These are phyloP conservation scores for Phytophthora citrophthora DNA, from an alignment of 352 stramenopile genomes.

Conservation along the genomic window DNA sequence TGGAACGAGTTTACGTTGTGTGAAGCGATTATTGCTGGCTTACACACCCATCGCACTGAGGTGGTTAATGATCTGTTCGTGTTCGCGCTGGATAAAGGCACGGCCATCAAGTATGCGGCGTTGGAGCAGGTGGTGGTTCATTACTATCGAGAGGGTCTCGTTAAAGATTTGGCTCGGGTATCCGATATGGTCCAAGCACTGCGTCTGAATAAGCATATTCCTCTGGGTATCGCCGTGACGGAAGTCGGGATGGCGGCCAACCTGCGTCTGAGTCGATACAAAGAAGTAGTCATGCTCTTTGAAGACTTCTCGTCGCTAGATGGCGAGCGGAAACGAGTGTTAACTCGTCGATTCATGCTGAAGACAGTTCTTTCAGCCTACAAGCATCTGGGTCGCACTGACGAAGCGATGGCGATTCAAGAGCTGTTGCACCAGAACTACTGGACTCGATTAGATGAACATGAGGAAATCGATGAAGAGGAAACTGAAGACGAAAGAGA, in stretches of 20 bases:
- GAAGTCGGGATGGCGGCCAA: slow-evolving; percentile 83
- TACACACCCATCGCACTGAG: slow-evolving; percentile 52
- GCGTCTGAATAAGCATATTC: slow-evolving; percentile 79
- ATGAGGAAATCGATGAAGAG: background rate
- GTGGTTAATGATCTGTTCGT: slow-evolving; percentile 70
- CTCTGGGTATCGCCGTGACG: slow-evolving; percentile 70
- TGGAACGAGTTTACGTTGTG: slow-evolving; percentile 74
- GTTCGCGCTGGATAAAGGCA: slow-evolving; percentile 63
- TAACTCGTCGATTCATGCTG: slow-evolving; percentile 67
- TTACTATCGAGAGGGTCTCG: slow-evolving; percentile 71
- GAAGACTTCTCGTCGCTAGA: slow-evolving; percentile 75
- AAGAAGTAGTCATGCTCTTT: slow-evolving; percentile 74
- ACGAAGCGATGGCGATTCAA: slow-evolving; percentile 73
- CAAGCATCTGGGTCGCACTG: slow-evolving; percentile 47
- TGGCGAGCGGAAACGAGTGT: slow-evolving; percentile 62
- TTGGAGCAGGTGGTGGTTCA: slow-evolving; percentile 75
- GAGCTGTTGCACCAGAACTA: slow-evolving; percentile 52
- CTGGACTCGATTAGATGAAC: slow-evolving; percentile 28
- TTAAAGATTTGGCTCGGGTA: slow-evolving; percentile 64
- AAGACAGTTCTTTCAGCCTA: slow-evolving; percentile 64
- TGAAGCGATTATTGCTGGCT: slow-evolving; percentile 64
- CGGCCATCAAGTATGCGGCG: slow-evolving; percentile 80
- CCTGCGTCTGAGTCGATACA: slow-evolving; percentile 53
- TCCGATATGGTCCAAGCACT: slow-evolving; percentile 69
- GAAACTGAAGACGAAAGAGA: slow-evolving; percentile 1